These are phyloP conservation scores for Beauveria sp. DNA, from an alignment of 2,329 filamentous ascomycete genomes.

Conservation along the genomic window DNA sequence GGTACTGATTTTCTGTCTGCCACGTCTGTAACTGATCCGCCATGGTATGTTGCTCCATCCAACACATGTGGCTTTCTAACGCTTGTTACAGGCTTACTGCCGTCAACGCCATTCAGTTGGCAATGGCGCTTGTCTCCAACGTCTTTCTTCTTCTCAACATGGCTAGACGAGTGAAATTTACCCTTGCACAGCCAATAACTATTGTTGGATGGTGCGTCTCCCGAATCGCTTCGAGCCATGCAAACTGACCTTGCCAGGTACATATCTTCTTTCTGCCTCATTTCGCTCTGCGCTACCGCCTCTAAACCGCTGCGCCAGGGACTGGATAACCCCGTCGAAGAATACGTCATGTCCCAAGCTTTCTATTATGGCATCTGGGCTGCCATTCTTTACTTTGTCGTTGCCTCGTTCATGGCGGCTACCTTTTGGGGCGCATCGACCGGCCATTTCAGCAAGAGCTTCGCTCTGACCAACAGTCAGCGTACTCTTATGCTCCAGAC, in stretches of 20 bases:
- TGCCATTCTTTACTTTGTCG: slow-evolving; percentile 70
- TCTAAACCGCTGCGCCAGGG: slow-evolving; percentile 43
- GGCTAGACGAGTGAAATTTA: slow-evolving; percentile 70
- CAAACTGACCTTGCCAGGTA: slow-evolving; percentile 30
- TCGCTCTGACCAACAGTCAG: slow-evolving; percentile 70
- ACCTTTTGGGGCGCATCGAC: slow-evolving; percentile 70
- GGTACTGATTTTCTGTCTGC: slow-evolving; percentile 42
- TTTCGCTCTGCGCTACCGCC: slow-evolving; percentile 59
- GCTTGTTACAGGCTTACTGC: slow-evolving; percentile 50
- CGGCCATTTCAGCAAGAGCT: slow-evolving; percentile 68
- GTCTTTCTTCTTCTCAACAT: slow-evolving; percentile 81
- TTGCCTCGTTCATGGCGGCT: slow-evolving; percentile 66
- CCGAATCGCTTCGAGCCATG: slow-evolving; percentile 38
- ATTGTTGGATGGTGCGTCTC: slow-evolving; percentile 65
- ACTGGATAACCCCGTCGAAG: slow-evolving; percentile 28
- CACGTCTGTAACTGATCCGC: slow-evolving; percentile 54
- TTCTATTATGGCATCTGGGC: slow-evolving; percentile 83
- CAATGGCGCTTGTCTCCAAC: slow-evolving; percentile 70
- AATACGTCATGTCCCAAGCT: slow-evolving; percentile 66
- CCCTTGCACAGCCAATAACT: slow-evolving; percentile 73
- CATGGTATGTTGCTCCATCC: slow-evolving; percentile 44
- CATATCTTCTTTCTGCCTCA: slow-evolving; percentile 55
- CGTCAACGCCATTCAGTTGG: slow-evolving; percentile 72
- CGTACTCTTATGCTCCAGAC: slow-evolving; percentile 86
- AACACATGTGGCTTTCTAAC: not conserved